Base-by-base conservation (phyloP, 108 stramenopile species). In the Cyclotella kingstonii region DNA sequence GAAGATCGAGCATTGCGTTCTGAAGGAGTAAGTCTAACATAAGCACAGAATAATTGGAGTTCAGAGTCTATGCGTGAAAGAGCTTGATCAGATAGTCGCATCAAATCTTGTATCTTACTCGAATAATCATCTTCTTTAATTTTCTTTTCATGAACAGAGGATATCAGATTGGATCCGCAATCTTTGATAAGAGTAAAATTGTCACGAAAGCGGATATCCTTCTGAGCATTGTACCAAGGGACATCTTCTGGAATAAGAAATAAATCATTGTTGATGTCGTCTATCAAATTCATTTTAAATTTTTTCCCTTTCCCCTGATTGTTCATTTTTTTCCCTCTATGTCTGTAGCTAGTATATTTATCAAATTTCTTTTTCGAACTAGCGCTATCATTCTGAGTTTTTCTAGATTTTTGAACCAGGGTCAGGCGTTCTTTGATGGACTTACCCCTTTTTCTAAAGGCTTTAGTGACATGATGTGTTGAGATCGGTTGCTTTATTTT, bases 41-140 rank as follows among this genome's bases (percentile, higher is more conserved):
- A 91, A 1, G 61, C 50, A 29, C 70, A 52, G 71, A 91, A 88
- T 21, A 64, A 64, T 38, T 66, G 41, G 28, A 91, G 47, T 63
- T 91, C 90, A 17, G 60, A 23, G 53, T 84, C 73, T 7, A 74
- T 53, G 14, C 33, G 30, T 11, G 51, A 54, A 5, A 74, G 53
- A 0, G 61, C 36, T 1, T 2, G 30, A 25, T 60, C 52, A 5
- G 64, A 44, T 36, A 64, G 73, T 10, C 66, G 49, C n/a, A n/a
- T n/a, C n/a, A n/a, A n/a, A n/a, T n/a, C n/a, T 17, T 58, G 61
- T 28, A 41, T 26, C 49, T 14, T 41, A 47, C 1, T 27, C 5
- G n/a, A 28, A 27, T 40, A 53, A 27, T 31, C 55, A 10, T 44
- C 41, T 21, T 54, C 28, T 40, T 43, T 29, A 28, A 10, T 31